Evolutionary conservation across 176 grass and related monocot species (phyloP), one percentile per base, ranked within the genome.

Genomic region (Oryza officinalis): DNA sequence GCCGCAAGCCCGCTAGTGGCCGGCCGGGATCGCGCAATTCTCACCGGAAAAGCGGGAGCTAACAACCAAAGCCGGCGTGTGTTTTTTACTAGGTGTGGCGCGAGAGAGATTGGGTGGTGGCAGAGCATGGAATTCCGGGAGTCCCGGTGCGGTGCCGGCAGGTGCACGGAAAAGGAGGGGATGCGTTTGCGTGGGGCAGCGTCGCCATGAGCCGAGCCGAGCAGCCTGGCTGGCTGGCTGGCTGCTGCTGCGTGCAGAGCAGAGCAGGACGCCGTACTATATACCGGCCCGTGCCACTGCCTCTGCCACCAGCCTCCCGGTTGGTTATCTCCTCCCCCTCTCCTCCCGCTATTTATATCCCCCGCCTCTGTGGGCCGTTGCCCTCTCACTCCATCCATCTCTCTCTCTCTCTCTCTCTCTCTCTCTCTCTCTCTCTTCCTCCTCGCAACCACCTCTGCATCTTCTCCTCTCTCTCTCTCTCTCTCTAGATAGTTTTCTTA

Each of bases 271-370:
- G n/a, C 23, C 57, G 77, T 73, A 59, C 57, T 40, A 14, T 46
- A 60, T 70, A 49, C 84, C 78, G 83, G 65, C 72, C 83, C 73
- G 83, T 89, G 78, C 72, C 72, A n/a, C 47, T 54, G 43, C 71
- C 44, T 3, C 44, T 46, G 44, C 44, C 75, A 43, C 73, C 79
- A 60, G 25, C 57, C 17, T 68, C 13, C 80, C 80, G 67, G 72
- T 71, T 73, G 59, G 83, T 79, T 80, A 7, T 18, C 60, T 78
- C 57, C 13, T n/a, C n/a, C n/a, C 10, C 13, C 13, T 31, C 13
- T 32, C 13, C 32, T 9, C 60, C 20, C 52, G 40, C 84, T 89
- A 92, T 89, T 92, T 89, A 92, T 90, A 92, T 32, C 81, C 81
- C 63, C 65, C 23, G 14, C 64, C 69, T 22, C 57, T 47, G 41